A percentile compares a stretch with the other conserved stretches of the same genome.
Conservation (phyloP, 106 monocot species). For the Phalaenopsis equestris region DNA sequence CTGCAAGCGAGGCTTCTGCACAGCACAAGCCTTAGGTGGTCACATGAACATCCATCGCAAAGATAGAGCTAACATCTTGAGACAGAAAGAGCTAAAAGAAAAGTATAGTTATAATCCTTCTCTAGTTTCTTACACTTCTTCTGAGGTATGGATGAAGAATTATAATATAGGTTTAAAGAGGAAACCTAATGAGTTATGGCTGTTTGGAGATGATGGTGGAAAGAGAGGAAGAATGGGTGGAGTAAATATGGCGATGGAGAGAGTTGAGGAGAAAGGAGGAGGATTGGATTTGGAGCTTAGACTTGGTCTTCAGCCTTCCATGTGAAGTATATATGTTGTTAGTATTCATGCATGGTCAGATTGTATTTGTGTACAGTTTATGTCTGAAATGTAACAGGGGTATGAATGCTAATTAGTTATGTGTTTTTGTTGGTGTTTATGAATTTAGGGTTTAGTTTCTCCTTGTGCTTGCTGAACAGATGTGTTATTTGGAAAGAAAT, state of each 20-base stretch:
- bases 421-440: no score
- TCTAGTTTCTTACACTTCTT: neutral
- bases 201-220: neutral
- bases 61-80: slow-evolving; percentile 18
- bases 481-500: no score
- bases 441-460: no score
- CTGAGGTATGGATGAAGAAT: neutral
- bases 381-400: no score
- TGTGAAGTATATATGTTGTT: neutral
- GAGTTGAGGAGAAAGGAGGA: neutral
- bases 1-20: slow-evolving; percentile 65
- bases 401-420: no score
- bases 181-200: neutral
- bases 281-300: slow-evolving; percentile 5
- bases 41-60: slow-evolving; percentile 69
- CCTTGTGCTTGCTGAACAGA: no score
- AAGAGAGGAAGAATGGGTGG: neutral
- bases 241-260: neutral
- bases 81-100: neutral
- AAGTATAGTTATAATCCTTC: neutral
- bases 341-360: neutral
- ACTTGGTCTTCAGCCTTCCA: neutral
- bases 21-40: slow-evolving; percentile 56
- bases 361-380: neutral
- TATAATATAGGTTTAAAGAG: neutral